Conservation (phyloP, 176 grass and related monocot species). For the Leersia perrieri region DNA sequence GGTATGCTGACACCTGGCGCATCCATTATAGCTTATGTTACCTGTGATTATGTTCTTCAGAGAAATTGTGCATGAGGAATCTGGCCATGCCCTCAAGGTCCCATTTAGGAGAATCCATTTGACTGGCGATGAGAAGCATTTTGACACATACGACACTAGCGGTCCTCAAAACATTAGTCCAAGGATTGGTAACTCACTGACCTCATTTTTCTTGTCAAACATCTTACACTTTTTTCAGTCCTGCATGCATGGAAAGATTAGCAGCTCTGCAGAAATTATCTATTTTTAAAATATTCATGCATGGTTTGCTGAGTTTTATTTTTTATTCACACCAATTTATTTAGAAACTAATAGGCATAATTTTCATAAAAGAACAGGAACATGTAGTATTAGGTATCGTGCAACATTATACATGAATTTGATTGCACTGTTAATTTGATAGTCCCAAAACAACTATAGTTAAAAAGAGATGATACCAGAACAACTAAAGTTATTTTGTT, state of each 20-base stretch:
- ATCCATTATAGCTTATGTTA: background rate
- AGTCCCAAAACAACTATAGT: background rate
- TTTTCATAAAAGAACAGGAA: background rate
- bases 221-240: background rate
- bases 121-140: constrained; percentile 67
- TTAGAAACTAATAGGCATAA: background rate
- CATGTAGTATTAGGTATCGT: background rate
- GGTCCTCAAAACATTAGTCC: constrained; percentile 93
- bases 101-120: constrained; percentile 89
- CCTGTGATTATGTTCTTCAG: constrained; percentile 44
- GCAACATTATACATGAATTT: background rate
- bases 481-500: background rate
- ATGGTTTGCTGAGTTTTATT: background rate
- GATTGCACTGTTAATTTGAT: background rate
- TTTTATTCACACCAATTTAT: background rate
- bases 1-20: background rate
- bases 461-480: background rate
- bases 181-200: constrained; percentile 47
- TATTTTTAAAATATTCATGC: background rate
- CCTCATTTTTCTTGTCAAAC: background rate
- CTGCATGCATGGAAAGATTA: background rate
- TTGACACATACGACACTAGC: constrained; percentile 95
- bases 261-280: background rate
- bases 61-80: constrained; percentile 85
- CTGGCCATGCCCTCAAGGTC: constrained; percentile 78